Percentiles rank a stretch among this genome's conserved stretches.
Conservation (phyloP, 352 stramenopile genomes). For the Phytophthora foliorum region DNA sequence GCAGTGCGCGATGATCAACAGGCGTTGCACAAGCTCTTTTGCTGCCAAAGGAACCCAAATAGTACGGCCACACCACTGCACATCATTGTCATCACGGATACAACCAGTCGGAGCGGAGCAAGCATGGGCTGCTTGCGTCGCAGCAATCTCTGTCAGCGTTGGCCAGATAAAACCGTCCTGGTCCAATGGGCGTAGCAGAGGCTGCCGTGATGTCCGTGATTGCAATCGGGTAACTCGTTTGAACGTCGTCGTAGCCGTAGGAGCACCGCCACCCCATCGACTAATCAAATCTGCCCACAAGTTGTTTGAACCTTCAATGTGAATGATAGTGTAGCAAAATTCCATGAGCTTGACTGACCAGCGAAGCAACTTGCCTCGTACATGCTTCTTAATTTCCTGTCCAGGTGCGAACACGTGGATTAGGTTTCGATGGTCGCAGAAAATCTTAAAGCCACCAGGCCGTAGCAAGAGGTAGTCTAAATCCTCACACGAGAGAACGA, state of each 20-base stretch:
- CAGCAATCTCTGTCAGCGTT: background rate
- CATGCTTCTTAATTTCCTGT: conserved; percentile 6
- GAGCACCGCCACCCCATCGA: conserved; percentile 5
- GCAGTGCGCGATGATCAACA: conserved; percentile 6
- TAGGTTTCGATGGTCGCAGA: conserved; percentile 16
- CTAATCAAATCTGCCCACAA: conserved; percentile 27
- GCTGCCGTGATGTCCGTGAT: background rate
- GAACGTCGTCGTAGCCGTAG: background rate
- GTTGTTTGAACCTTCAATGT: conserved; percentile 12
- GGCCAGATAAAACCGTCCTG: conserved; percentile 5
- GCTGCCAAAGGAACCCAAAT: conserved; percentile 10
- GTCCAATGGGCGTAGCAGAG: background rate
- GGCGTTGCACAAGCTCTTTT: background rate
- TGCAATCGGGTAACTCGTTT: conserved; percentile 2
- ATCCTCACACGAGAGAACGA: background rate
- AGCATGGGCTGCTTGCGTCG: background rate
- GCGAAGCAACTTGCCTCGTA: background rate
- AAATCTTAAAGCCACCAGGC: conserved; percentile 16
- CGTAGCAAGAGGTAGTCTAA: background rate
- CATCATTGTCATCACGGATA: background rate
- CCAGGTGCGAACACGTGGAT: conserved; percentile 9
- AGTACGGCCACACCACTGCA: background rate
- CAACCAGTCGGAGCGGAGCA: background rate
- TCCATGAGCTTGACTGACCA: conserved; percentile 16
- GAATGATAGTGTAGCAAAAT: conserved; percentile 15